Percentiles rank a stretch among this genome's conserved stretches.
Conservation (phyloP, 1,284 basidiomycete species). For the Rugosomyces carneus region DNA sequence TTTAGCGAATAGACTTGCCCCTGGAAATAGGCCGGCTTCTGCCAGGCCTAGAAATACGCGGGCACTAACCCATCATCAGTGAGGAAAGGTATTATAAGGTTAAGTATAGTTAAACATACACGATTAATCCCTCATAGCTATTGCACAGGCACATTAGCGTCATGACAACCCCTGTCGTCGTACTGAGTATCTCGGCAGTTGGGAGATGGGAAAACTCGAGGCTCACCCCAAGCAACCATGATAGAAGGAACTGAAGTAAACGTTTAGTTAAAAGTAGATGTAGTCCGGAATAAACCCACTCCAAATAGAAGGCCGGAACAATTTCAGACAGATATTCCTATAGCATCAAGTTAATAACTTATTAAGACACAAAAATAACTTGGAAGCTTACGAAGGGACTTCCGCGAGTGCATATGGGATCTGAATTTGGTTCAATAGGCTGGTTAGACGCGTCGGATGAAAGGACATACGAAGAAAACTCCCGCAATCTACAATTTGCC, state of each 20-base stretch:
- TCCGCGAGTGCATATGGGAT: conserved; percentile 41
- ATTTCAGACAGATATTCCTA: conserved; percentile 41
- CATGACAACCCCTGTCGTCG: conserved; percentile 30
- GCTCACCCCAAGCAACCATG: conserved; percentile 41
- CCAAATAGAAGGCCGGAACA: conserved; percentile 42
- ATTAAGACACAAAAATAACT: background rate
- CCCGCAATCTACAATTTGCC: conserved; percentile 32
- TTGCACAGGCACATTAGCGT: conserved; percentile 35
- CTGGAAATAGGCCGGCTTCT: conserved; percentile 50
- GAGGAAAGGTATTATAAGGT: background rate
- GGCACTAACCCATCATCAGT: conserved; percentile 26
- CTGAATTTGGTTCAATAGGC: conserved; percentile 17
- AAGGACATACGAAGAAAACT: conserved; percentile 39
- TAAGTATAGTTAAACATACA: conserved; percentile 21
- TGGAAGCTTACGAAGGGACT: conserved; percentile 38
- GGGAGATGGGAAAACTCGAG: background rate
- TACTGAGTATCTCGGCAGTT: background rate
- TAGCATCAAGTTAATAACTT: background rate
- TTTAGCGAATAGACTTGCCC: conserved; percentile 20
- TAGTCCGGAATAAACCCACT: conserved; percentile 26
- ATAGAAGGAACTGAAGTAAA: conserved; percentile 36
- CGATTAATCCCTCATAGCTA: conserved; percentile 28
- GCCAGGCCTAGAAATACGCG: conserved; percentile 46
- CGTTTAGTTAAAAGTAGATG: background rate
- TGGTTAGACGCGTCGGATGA: background rate